These are phyloP conservation scores for Chenopodium album DNA, from an alignment of 148 eudicot genomes.

Conservation along the genomic window DNA sequence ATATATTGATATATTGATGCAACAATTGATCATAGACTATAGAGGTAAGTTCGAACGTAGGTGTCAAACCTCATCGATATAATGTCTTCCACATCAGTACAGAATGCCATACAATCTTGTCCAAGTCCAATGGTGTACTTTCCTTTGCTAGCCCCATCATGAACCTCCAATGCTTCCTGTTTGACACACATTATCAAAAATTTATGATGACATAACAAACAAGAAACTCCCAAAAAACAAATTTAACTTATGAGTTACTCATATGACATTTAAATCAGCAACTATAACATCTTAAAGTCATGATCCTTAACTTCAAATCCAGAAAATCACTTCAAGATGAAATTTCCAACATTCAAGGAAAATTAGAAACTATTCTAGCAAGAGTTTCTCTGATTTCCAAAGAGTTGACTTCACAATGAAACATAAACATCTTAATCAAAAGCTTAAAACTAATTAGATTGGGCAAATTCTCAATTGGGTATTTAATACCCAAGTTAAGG, in stretches of 20 bases:
- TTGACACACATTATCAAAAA: background rate
- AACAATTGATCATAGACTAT: background rate
- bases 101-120: constrained; percentile 97
- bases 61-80: constrained; percentile 86
- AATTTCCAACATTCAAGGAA: background rate
- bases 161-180: constrained; percentile 86
- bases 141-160: constrained; percentile 97
- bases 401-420: constrained; percentile 9
- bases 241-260: background rate
- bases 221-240: background rate
- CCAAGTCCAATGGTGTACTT: constrained; percentile 99
- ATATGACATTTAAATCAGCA: background rate
- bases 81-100: constrained; percentile 96
- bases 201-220: background rate
- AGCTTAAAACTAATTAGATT: background rate
- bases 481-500: background rate
- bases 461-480: constrained; percentile 1
- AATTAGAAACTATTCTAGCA: background rate
- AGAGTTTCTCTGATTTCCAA: background rate
- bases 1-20: background rate
- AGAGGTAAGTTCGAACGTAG: background rate
- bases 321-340: background rate
- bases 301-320: background rate
- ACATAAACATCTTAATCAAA: background rate
- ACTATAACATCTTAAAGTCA: background rate